A percentile compares a stretch with the other conserved stretches of the same genome.
phyloP scores from a whole-genome alignment of 352 stramenopile genomes.

The Globisporangium okanoganense region DNA sequence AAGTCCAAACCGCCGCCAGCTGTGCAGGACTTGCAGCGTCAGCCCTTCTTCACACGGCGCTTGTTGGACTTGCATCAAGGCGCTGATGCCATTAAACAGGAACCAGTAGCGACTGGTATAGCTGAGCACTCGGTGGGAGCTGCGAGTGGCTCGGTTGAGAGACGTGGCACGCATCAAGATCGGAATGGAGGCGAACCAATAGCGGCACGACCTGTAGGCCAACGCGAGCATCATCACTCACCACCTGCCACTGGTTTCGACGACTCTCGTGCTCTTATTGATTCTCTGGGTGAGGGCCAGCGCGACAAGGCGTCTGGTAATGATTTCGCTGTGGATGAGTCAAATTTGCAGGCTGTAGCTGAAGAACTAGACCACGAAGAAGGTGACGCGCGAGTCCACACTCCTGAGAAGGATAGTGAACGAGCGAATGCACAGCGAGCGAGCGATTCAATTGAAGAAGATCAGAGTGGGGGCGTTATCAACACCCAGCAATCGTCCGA shows the following conservation, averaged over 20 bases:
- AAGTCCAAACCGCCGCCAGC: neutral
- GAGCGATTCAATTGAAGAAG: neutral
- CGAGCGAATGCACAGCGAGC: neutral
- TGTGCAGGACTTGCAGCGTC: neutral
- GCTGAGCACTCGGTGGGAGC: neutral
- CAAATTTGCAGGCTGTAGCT: neutral
- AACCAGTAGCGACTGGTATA: neutral
- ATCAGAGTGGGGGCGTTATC: neutral
- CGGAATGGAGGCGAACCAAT: neutral
- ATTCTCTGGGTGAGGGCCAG: neutral
- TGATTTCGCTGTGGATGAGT: no score
- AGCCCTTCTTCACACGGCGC: neutral
- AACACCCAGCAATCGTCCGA: neutral
- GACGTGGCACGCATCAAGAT: neutral
- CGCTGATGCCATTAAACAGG: neutral
- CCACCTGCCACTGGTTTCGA: neutral
- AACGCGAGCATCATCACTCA: neutral
- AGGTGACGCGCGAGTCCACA: neutral
- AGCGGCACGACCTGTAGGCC: neutral
- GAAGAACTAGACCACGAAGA: neutral
- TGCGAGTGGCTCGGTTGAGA: neutral
- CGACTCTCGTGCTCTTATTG: neutral
- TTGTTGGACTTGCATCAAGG: slow-evolving; percentile 1
- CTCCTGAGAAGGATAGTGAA: neutral
- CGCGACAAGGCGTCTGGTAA: neutral